Evolutionary conservation across 73 alveolate species (phyloP).

Genomic region (Paramecium caudatum): DNA sequence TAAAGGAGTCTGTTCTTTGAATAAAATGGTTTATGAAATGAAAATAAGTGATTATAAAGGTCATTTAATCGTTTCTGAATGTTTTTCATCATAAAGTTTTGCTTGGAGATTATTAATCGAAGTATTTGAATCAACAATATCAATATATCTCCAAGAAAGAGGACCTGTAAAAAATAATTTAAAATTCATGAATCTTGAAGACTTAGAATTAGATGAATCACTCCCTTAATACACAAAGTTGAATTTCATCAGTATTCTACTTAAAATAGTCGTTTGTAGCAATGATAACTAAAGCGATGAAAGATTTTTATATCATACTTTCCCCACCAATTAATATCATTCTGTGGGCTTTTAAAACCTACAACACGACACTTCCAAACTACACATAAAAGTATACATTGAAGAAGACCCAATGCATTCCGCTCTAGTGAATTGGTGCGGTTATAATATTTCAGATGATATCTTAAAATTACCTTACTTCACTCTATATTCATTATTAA

Average conservation of each 20-base stretch:
- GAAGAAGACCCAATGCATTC: conserved; percentile 61
- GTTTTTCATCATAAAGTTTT: conserved; percentile 41
- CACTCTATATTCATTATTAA: conserved; percentile 27
- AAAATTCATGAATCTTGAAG: conserved; percentile 50
- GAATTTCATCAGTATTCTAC: conserved; percentile 11
- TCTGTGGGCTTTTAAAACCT: conserved; percentile 35
- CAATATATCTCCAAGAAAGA: conserved; percentile 16
- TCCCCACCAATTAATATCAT: conserved; percentile 30
- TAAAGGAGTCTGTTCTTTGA: background rate
- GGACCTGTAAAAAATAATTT: conserved; percentile 47
- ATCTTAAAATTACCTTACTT: background rate
- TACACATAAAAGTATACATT: background rate
- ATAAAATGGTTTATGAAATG: conserved; percentile 47
- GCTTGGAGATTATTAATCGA: conserved; percentile 55
- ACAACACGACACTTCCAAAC: background rate
- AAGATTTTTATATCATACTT: conserved; percentile 30
- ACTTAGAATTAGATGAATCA: background rate
- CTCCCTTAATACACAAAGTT: conserved; percentile 36
- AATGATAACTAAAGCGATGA: background rate
- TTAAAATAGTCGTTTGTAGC: background rate
- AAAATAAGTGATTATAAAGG: background rate
- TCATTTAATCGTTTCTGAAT: background rate
- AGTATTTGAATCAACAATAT: background rate
- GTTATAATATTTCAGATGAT: background rate
- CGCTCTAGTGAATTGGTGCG: conserved; percentile 36